Evolutionary conservation across 2,329 filamentous ascomycete genomes (phyloP).

Genomic region (Pseudocercospora macadamiae): DNA sequence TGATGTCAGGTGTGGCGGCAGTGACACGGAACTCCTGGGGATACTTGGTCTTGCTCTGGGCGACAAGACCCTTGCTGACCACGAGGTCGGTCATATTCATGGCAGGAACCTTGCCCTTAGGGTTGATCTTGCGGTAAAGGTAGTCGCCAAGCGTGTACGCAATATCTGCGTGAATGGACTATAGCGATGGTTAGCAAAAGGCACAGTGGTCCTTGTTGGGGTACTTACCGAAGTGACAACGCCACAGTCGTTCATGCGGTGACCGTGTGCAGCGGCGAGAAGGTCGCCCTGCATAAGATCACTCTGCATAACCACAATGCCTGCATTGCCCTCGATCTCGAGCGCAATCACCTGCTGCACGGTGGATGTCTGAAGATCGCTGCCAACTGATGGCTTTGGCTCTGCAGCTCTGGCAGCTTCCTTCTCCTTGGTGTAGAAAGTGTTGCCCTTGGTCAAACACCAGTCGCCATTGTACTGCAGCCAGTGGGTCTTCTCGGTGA

Average conservation of each 20-base stretch:
- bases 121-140: slow-evolving; percentile 18
- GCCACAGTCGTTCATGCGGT: slow-evolving; percentile 44
- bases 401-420: slow-evolving; percentile 7
- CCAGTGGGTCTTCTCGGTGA: slow-evolving; percentile 43
- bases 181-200: not conserved
- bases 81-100: slow-evolving; percentile 47
- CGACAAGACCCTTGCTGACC: slow-evolving; percentile 36
- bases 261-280: slow-evolving; percentile 44
- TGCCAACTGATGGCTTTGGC: slow-evolving; percentile 5
- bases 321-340: slow-evolving; percentile 13
- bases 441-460: slow-evolving; percentile 30
- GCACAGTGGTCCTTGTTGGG: not conserved
- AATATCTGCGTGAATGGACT: slow-evolving; percentile 43
- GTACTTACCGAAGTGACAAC: slow-evolving; percentile 48
- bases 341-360: slow-evolving; percentile 11
- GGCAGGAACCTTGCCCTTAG: not conserved
- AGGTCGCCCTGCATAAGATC: slow-evolving; percentile 44
- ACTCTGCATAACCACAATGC: slow-evolving; percentile 2
- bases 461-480: slow-evolving; percentile 41
- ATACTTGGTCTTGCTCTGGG: slow-evolving; percentile 6
- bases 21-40: slow-evolving; percentile 12
- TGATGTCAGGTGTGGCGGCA: slow-evolving; percentile 3
- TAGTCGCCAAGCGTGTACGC: slow-evolving; percentile 39
- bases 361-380: slow-evolving; percentile 3
- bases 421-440: slow-evolving; percentile 11